Evolutionary conservation across 768 basidiomycete species (phyloP).

Genomic region (Mycena alexandri): DNA sequence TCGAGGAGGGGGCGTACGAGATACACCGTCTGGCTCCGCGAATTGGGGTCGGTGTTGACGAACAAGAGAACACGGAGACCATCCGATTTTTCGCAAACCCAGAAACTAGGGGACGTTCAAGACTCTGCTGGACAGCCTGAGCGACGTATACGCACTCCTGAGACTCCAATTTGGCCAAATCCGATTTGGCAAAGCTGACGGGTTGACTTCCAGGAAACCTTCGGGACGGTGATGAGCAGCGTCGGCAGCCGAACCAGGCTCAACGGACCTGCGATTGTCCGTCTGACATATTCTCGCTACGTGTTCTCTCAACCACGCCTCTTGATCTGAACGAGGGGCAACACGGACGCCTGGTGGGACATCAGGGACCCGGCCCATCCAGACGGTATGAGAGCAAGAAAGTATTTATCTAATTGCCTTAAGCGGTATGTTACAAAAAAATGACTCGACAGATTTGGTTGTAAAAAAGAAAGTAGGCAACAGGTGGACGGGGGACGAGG

Average conservation of each 20-base stretch:
- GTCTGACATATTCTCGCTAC: conserved; percentile 78
- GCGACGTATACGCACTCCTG: conserved; percentile 74
- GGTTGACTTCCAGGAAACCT: conserved; percentile 98
- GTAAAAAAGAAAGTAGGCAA: conserved; percentile 13
- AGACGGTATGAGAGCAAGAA: conserved; percentile 3
- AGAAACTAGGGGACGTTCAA: conserved; percentile 72
- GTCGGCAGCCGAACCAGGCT: conserved; percentile 2
- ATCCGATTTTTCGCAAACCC: conserved; percentile 99
- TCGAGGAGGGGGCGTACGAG: conserved; percentile 66
- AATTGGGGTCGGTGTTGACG: conserved; percentile 68
- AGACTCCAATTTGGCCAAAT: conserved; percentile 81
- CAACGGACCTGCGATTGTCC: conserved; percentile 71
- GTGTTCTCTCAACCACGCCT: conserved; percentile 70
- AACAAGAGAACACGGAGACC: conserved; percentile 92
- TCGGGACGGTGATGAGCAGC: neutral
- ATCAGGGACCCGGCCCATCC: conserved; percentile 71
- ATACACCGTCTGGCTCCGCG: conserved; percentile 73
- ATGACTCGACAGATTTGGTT: neutral
- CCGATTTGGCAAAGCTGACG: conserved; percentile 83
- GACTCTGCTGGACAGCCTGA: neutral
- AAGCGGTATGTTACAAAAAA: conserved; percentile 14
- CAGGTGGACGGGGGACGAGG: neutral
- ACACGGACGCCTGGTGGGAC: conserved; percentile 76
- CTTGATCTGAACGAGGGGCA: conserved; percentile 68
- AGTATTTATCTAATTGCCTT: neutral